phyloP scores from a whole-genome alignment of 1,284 basidiomycete species.

The Leccinum cinnamomeum region DNA sequence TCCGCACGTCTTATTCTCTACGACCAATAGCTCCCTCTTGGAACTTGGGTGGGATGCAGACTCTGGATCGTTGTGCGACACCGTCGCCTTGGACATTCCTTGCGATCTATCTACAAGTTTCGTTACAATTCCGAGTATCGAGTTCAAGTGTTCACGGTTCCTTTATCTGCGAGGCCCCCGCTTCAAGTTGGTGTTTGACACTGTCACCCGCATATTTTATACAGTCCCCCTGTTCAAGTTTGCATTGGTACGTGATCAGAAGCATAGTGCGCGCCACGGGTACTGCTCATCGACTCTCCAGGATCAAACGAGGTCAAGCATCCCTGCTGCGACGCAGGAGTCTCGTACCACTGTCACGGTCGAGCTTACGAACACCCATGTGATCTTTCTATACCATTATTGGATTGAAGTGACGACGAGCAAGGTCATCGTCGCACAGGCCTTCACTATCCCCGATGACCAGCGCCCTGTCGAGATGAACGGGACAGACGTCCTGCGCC shows the following conservation, averaged over 20 bases:
- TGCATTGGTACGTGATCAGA: neutral
- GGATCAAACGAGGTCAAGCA: neutral
- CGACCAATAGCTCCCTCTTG: neutral
- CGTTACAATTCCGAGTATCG: accelerated
- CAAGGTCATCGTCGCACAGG: neutral
- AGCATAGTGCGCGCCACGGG: neutral
- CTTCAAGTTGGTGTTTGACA: slow-evolving; percentile 4
- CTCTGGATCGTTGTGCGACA: neutral
- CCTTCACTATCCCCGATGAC: neutral
- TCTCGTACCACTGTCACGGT: neutral
- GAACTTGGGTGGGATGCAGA: neutral
- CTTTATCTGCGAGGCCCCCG: neutral
- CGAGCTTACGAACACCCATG: neutral
- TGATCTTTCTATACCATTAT: neutral
- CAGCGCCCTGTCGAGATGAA: neutral
- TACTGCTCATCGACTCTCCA: neutral
- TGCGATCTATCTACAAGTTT: neutral
- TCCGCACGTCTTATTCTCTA: neutral
- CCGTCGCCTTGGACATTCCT: slow-evolving; percentile 1
- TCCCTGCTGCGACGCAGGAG: neutral
- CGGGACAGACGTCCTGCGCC: neutral
- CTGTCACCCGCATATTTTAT: neutral
- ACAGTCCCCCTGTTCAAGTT: neutral
- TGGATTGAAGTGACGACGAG: neutral
- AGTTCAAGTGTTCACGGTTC: neutral